phyloP scores from a whole-genome alignment of 768 basidiomycete genomes.

The Coprinopsis sp. region DNA sequence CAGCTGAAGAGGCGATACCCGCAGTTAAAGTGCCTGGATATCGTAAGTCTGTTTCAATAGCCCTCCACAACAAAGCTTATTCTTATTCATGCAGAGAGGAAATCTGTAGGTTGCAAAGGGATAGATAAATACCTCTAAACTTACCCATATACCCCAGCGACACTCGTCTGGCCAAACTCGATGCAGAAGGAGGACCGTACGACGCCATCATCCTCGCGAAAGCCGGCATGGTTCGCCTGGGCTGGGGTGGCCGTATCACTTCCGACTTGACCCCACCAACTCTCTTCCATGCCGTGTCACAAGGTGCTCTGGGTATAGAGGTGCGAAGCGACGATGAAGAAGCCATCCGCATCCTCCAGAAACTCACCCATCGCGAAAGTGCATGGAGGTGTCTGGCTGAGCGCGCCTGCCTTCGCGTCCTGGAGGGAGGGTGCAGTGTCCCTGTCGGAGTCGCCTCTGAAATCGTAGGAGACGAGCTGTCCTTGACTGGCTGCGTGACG shows the following conservation, averaged over 20 bases:
- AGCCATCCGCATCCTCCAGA: slow-evolving; percentile 58
- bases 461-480: slow-evolving; percentile 42
- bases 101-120: slow-evolving; percentile 64
- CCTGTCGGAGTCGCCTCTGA: slow-evolving; percentile 79
- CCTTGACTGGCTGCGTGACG: slow-evolving; percentile 80
- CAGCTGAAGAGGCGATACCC: slow-evolving; percentile 81
- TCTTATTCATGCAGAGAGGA: slow-evolving; percentile 53
- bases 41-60: slow-evolving; percentile 51
- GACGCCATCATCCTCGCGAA: slow-evolving; percentile 90
- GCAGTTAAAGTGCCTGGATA: slow-evolving; percentile 74
- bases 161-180: slow-evolving; percentile 88
- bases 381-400: slow-evolving; percentile 79
- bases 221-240: slow-evolving; percentile 83
- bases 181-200: slow-evolving; percentile 74
- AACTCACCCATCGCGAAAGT: slow-evolving; percentile 72
- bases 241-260: slow-evolving; percentile 70
- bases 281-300: slow-evolving; percentile 86
- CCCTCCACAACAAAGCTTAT: neutral
- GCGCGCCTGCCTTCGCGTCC: slow-evolving; percentile 77
- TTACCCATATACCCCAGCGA: slow-evolving; percentile 43
- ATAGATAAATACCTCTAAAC: too few relatives aligned
- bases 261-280: slow-evolving; percentile 68
- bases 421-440: slow-evolving; percentile 97
- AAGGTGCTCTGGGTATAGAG: slow-evolving; percentile 89
- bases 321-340: slow-evolving; percentile 63